Evolutionary conservation across 2,329 filamentous ascomycete species (phyloP).

Genomic region (Hypoxylon sp.): DNA sequence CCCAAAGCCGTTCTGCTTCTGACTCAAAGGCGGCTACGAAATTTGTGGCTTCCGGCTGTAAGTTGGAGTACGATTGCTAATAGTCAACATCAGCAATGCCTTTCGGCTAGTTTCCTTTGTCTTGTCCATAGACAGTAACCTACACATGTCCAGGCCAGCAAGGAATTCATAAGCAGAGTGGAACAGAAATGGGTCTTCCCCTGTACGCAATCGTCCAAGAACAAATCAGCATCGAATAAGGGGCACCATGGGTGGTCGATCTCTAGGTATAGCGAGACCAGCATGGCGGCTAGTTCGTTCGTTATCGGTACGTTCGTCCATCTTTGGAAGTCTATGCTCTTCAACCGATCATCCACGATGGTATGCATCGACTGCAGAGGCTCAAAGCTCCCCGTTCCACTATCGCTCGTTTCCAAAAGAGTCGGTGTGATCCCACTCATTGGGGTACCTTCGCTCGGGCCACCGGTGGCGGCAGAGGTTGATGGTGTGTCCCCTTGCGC

Average conservation of each 20-base stretch:
- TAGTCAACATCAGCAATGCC: too few species aligned
- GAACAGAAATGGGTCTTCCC: constrained; percentile 32
- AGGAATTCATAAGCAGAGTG: constrained; percentile 26
- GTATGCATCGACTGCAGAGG: constrained; percentile 20
- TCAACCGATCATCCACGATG: constrained; percentile 27
- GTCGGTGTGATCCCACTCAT: constrained; percentile 1
- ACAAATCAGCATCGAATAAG: constrained; percentile 36
- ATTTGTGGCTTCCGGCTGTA: constrained; percentile 26
- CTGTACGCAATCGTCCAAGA: constrained; percentile 27
- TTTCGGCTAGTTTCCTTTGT: too few species aligned
- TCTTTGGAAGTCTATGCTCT: constrained; percentile 19
- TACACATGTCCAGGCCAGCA: constrained; percentile 34
- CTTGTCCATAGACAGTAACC: constrained; percentile 14
- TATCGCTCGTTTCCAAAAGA: constrained; percentile 1
- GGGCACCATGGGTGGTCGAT: constrained; percentile 35
- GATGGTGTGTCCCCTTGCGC: constrained; percentile 15
- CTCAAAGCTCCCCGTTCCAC: constrained; percentile 11
- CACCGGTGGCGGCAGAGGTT: constrained; percentile 2
- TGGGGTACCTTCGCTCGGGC: constrained; percentile 5
- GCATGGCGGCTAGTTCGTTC: constrained; percentile 29
- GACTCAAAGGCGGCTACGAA: constrained; percentile 23
- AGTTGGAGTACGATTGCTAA: constrained; percentile 32
- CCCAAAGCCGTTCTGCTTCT: constrained; percentile 32
- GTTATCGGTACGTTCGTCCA: constrained; percentile 33
- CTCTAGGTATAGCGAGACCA: constrained; percentile 33